A percentile compares a stretch with the other conserved stretches of the same genome.
These are phyloP conservation scores for Phytophthora constricta DNA, from an alignment of 352 stramenopile genomes.

Conservation along the genomic window DNA sequence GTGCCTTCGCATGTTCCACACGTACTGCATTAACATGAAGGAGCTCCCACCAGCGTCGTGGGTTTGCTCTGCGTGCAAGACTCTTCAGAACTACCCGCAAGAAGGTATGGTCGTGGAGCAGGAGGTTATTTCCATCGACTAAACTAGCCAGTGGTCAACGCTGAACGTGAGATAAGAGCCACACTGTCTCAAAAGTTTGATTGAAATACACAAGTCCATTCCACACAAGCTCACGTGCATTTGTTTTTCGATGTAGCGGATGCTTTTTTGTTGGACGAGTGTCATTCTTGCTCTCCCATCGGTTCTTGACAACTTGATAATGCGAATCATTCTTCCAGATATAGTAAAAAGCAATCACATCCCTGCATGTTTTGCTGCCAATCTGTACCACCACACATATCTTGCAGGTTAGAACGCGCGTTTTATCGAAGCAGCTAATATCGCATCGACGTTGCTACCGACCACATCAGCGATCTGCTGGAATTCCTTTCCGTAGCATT, in stretches of 20 bases:
- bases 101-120: slow-evolving; percentile 58
- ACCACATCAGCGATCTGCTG: slow-evolving; percentile 74
- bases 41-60: slow-evolving; percentile 80
- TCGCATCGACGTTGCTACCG: too few species aligned
- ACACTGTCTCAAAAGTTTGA: slow-evolving; percentile 23
- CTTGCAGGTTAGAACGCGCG: too few species aligned
- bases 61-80: slow-evolving; percentile 81
- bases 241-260: slow-evolving; percentile 22
- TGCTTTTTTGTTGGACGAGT: slow-evolving; percentile 31
- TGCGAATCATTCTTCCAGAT: slow-evolving; percentile 90
- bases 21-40: slow-evolving; percentile 81
- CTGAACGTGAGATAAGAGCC: slow-evolving; percentile 12
- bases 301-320: slow-evolving; percentile 82
- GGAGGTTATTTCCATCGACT: slow-evolving; percentile 79
- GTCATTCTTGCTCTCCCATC: slow-evolving; percentile 67
- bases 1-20: slow-evolving; percentile 87
- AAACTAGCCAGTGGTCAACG: slow-evolving; percentile 19
- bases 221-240: slow-evolving; percentile 23
- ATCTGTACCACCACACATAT: slow-evolving; percentile 48
- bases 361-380: slow-evolving; percentile 64
- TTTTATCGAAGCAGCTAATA: too few species aligned
- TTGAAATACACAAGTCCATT: slow-evolving; percentile 37
- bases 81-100: slow-evolving; percentile 64
- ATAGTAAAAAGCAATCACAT: slow-evolving; percentile 89
- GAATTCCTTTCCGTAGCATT: slow-evolving; percentile 89